These are phyloP conservation scores for Nemania serpens DNA, from an alignment of 2,329 filamentous ascomycete species.

Conservation along the genomic window DNA sequence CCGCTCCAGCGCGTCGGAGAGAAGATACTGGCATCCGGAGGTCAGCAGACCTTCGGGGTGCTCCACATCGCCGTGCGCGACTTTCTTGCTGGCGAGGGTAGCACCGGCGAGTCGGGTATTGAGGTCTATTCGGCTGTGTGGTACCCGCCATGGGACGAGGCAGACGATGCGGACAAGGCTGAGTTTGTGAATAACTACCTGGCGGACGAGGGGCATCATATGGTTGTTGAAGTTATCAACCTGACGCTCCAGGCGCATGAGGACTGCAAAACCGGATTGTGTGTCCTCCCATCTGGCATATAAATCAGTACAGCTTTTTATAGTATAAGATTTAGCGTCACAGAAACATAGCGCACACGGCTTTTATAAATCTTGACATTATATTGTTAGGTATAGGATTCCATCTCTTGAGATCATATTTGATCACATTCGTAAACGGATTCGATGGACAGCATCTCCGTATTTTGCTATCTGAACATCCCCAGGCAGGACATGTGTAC, in stretches of 20 bases:
- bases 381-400: too few species aligned
- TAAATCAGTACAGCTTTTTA: neutral
- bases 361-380: too few species aligned
- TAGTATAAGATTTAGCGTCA: too few species aligned
- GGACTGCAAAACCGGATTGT: constrained; percentile 24
- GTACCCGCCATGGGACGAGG: constrained; percentile 28
- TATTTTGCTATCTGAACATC: too few species aligned
- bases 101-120: constrained; percentile 19
- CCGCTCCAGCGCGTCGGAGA: constrained; percentile 23
- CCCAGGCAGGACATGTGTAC: too few species aligned
- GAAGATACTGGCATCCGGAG: constrained; percentile 20
- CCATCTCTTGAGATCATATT: too few species aligned
- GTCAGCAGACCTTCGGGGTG: constrained; percentile 21
- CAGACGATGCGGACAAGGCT: neutral
- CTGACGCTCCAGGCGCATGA: constrained; percentile 24
- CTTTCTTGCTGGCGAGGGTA: constrained; percentile 16
- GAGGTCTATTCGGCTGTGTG: constrained; percentile 30
- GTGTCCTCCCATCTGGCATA: constrained; percentile 10
- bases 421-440: too few species aligned
- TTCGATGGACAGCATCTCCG: too few species aligned
- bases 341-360: neutral
- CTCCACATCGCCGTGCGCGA: constrained; percentile 31
- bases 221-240: constrained; percentile 32
- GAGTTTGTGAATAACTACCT: constrained; percentile 25
- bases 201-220: constrained; percentile 29